A percentile compares a stretch with the other conserved stretches of the same genome.
phyloP scores from a whole-genome alignment of 1,284 basidiomycete genomes.

The Takashimella koratensis region DNA sequence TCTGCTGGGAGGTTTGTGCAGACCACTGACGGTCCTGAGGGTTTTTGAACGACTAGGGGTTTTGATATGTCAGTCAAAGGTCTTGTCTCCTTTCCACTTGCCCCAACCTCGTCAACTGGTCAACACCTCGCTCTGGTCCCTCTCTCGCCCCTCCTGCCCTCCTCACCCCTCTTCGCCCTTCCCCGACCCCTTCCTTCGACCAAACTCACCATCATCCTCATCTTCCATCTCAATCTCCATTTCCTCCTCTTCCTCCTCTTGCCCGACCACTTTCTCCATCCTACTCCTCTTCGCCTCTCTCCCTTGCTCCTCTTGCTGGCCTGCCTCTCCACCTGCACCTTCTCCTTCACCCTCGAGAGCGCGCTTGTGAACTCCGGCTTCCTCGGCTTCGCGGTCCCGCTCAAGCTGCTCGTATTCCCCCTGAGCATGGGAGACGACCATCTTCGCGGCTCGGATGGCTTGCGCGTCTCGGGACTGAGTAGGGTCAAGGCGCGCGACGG shows the following conservation, averaged over 20 bases:
- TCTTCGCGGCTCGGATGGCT: conserved; percentile 42
- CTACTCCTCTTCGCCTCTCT: conserved; percentile 33
- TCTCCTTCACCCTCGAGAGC: conserved; percentile 62
- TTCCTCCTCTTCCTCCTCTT: conserved; percentile 41
- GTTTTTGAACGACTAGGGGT: neutral
- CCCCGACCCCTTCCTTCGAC: conserved; percentile 6
- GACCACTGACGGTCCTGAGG: conserved; percentile 12
- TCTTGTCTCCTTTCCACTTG: neutral
- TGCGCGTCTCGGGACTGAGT: conserved; percentile 58
- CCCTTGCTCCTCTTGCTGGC: conserved; percentile 31
- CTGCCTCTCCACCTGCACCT: conserved; percentile 22
- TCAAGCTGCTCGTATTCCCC: conserved; percentile 56
- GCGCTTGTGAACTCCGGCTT: conserved; percentile 54
- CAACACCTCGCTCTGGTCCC: too few relatives aligned
- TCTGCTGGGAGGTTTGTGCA: conserved; percentile 44
- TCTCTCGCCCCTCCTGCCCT: too few relatives aligned
- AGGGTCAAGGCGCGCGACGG: conserved; percentile 56
- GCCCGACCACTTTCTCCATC: conserved; percentile 14
- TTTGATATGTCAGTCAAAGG: neutral
- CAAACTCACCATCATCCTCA: conserved; percentile 38
- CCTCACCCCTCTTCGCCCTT: too few relatives aligned
- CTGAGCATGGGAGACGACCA: conserved; percentile 50
- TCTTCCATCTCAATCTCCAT: conserved; percentile 49
- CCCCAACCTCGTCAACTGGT: neutral
- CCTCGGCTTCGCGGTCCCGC: conserved; percentile 60